Conservation (phyloP, 306 rosid genomes). For the Calophaca sinica region DNA sequence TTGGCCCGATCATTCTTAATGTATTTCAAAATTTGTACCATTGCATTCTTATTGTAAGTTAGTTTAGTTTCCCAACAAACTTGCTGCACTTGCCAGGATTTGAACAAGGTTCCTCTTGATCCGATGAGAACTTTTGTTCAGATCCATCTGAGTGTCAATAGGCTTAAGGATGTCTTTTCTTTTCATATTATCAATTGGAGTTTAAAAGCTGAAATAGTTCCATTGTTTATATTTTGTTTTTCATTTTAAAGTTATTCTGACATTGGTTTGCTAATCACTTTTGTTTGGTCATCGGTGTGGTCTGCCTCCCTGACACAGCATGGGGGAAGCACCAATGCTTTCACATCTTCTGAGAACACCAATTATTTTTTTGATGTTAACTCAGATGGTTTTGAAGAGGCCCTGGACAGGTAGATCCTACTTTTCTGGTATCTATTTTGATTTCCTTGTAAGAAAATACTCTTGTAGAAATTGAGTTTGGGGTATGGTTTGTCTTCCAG, state of each 20-base stretch:
- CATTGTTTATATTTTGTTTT: neutral
- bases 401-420: conserved; percentile 80
- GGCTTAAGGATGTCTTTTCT: neutral
- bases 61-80: conserved; percentile 10
- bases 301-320: conserved; percentile 59
- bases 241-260: neutral
- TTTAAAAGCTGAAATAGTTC: conserved; percentile 17
- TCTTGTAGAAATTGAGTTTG: conserved; percentile 16
- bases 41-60: neutral
- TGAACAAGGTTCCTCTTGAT: conserved; percentile 29
- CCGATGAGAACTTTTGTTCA: conserved; percentile 11
- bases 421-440: conserved; percentile 32
- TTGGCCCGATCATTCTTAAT: neutral
- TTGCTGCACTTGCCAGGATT: neutral
- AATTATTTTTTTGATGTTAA: conserved; percentile 85
- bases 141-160: neutral
- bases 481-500: conserved; percentile 56
- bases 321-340: conserved; percentile 92
- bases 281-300: conserved; percentile 27
- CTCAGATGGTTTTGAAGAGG: conserved; percentile 87
- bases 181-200: conserved; percentile 25
- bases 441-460: conserved; percentile 13
- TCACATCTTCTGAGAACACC: conserved; percentile 73
- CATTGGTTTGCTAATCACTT: conserved; percentile 38
- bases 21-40: conserved; percentile 6